Base-by-base conservation (phyloP, 257 asterid genomes). In the Plantago major region DNA sequence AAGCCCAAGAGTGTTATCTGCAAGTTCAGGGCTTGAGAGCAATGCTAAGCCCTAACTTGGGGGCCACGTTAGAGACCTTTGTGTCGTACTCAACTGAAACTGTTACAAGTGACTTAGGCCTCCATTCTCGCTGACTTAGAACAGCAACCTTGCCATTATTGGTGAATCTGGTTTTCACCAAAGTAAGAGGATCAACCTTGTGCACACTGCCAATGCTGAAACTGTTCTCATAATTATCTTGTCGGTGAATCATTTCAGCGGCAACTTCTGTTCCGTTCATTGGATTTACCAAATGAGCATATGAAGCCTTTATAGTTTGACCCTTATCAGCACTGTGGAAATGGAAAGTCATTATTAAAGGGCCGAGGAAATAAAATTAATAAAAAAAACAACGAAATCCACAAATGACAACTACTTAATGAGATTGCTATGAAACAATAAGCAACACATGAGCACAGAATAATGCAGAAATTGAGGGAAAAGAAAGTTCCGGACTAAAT, bases 11-110 rank as follows among this genome's bases (percentile, higher is more conserved):
- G 76, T 57, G 51, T 43, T 45, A 63, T 62, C 75, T 55, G 54
- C 44, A 59, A 60, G 55, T 74, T 86, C 84, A 89, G 68, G 95
- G 95, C 73, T 82, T 84, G 52, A 84, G 83, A 62, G 92, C 88
- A 54, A 89, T 70, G 63, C 85, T 75, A 51, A 89, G 87, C 49
- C 95, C 95, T 8, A 84, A 63, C 56, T 76, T 89, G 10, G 95
- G 95, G 8, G 78, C 71, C 13, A 76, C 55, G 28, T 69, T 74
- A 42, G 48, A 67, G 60, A 75, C 60, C 75, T 86, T 89, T 0
- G 88, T 67, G 80, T 84, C 90, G 19, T 79, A 89, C 84, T 89
- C 94, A 0, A 94, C 94, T 38, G 97, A 89, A 54, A 89, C 42
- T 3, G 94, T 87, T 19, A 77, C 84, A 11, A 84, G 70, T 9